phyloP scores from a whole-genome alignment of 495 filamentous ascomycete genomes.

The Penicillium silybi region DNA sequence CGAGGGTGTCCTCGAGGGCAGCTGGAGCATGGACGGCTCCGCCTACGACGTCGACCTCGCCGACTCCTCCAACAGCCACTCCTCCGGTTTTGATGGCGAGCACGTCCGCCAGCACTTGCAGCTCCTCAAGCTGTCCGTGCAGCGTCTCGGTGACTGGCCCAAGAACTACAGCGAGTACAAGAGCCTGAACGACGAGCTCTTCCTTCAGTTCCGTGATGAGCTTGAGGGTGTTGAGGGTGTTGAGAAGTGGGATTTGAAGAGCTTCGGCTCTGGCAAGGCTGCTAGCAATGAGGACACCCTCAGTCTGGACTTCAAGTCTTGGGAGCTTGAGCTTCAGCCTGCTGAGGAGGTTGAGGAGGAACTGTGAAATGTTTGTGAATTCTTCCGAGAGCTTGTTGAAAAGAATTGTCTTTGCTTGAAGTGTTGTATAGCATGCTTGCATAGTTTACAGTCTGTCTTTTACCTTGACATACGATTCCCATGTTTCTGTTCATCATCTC shows the following conservation, averaged over 20 bases:
- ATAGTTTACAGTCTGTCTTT: not conserved
- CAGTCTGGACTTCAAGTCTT: constrained; percentile 10
- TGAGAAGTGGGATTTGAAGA: constrained; percentile 37
- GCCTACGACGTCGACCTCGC: constrained; percentile 19
- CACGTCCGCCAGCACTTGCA: constrained; percentile 34
- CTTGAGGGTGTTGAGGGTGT: constrained; percentile 32
- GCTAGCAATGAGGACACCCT: constrained; percentile 16
- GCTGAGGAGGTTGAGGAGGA: constrained; percentile 20
- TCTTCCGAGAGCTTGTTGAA: not conserved
- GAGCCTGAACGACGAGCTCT: constrained; percentile 15
- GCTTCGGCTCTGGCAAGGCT: constrained; percentile 31
- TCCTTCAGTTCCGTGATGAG: constrained; percentile 21
- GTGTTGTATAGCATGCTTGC: not conserved
- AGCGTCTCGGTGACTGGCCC: constrained; percentile 39
- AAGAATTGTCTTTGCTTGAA: not conserved
- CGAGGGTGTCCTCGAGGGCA: constrained; percentile 20
- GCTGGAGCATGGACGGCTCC: constrained; percentile 21
- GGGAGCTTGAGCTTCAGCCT: constrained; percentile 20
- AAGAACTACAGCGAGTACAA: constrained; percentile 38
- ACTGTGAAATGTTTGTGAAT: constrained; percentile 2
- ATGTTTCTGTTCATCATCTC: not conserved
- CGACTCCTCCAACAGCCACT: constrained; percentile 1
- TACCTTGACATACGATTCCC: not conserved
- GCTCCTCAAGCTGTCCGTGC: constrained; percentile 36
- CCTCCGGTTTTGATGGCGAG: constrained; percentile 21